These are phyloP conservation scores for Ascochyta rabiei DNA, from an alignment of 2,329 filamentous ascomycete genomes.

Conservation along the genomic window DNA sequence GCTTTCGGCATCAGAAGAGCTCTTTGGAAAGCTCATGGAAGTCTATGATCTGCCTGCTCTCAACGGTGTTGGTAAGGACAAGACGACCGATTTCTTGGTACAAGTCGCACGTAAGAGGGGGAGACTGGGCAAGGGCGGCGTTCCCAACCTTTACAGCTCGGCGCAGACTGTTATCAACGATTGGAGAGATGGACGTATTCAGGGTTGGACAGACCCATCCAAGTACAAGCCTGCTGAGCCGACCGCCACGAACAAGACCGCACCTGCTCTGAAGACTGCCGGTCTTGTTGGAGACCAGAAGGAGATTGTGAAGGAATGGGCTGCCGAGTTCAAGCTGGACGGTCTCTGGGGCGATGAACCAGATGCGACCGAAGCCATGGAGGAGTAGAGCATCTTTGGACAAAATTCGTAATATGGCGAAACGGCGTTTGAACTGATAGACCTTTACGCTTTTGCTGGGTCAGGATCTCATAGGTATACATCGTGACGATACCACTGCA, in stretches of 20 bases:
- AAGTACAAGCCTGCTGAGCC: slow-evolving; percentile 62
- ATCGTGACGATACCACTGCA: slow-evolving; percentile 24
- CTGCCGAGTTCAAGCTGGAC: slow-evolving; percentile 92
- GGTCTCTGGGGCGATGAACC: slow-evolving; percentile 80
- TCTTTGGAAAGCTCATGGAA: slow-evolving; percentile 78
- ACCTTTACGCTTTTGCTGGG: slow-evolving; percentile 13
- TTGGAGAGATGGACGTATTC: slow-evolving; percentile 93
- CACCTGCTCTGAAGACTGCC: slow-evolving; percentile 34
- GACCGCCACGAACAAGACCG: slow-evolving; percentile 47
- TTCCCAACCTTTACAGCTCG: slow-evolving; percentile 86
- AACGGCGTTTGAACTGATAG: slow-evolving; percentile 14
- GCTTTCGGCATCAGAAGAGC: slow-evolving; percentile 72
- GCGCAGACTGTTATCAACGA: slow-evolving; percentile 95
- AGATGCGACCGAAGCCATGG: slow-evolving; percentile 45
- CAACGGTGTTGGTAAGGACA: slow-evolving; percentile 70
- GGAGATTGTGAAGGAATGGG: slow-evolving; percentile 90
- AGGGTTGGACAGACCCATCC: slow-evolving; percentile 86
- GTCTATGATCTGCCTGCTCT: slow-evolving; percentile 86
- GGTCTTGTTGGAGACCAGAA: slow-evolving; percentile 67
- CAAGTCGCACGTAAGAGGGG: slow-evolving; percentile 95
- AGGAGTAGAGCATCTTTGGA: slow-evolving; percentile 24
- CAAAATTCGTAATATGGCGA: slow-evolving; percentile 12
- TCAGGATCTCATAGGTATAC: slow-evolving; percentile 18
- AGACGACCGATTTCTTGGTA: slow-evolving; percentile 88
- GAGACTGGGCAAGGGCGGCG: slow-evolving; percentile 82